These are phyloP conservation scores for Gnomoniopsis smithogilvyi DNA, from an alignment of 2,329 filamentous ascomycete species.

Conservation along the genomic window DNA sequence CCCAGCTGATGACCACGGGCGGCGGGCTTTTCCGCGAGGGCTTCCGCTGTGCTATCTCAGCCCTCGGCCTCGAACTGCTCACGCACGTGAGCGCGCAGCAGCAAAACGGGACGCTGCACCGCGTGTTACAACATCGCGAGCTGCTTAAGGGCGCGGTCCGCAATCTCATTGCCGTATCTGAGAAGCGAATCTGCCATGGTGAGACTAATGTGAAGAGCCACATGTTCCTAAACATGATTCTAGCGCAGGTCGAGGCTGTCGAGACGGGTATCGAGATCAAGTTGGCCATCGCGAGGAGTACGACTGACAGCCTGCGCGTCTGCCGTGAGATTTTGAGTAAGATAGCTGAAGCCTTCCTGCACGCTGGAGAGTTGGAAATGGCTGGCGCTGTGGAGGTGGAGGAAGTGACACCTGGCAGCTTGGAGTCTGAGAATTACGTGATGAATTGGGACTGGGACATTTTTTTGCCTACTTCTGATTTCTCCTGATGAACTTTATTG, in stretches of 20 bases:
- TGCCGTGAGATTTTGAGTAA: no score
- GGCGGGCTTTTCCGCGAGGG: background rate
- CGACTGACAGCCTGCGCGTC: no score
- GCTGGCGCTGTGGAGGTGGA: no score
- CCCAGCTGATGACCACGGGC: background rate
- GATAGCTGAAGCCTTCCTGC: no score
- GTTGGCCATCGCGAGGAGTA: no score
- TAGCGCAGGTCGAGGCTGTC: conserved; percentile 1
- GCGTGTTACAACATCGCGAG: background rate
- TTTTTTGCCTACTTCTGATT: no score
- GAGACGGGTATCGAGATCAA: background rate
- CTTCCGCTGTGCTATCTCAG: background rate
- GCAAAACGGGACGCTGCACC: no score
- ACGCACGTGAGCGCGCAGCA: background rate
- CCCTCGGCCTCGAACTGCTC: background rate
- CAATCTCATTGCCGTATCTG: background rate
- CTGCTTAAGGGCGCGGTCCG: background rate
- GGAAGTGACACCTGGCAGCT: no score
- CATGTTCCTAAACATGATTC: background rate
- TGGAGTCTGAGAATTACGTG: no score
- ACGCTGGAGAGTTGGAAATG: no score
- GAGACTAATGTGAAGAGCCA: conserved; percentile 6
- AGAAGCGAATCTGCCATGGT: background rate
- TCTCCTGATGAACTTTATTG: no score
- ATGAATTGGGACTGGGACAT: no score